Evolutionary conservation across 169 alveolate genomes (phyloP), one percentile per base, ranked within the genome.

Genomic region (Plasmodium gaboni): DNA sequence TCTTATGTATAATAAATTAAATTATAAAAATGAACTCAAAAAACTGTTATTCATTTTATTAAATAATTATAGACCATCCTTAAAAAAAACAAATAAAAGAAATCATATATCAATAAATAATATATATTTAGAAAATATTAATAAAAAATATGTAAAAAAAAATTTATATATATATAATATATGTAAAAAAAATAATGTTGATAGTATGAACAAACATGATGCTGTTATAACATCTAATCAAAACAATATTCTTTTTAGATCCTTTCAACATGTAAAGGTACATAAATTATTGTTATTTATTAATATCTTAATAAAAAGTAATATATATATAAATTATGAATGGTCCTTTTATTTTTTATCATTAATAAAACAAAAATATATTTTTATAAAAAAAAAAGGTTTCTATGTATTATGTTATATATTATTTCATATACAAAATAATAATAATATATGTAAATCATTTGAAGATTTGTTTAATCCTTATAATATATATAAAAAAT

Each of bases 261-360:
- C 12, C 26, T 80, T 67, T 48, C 63, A 80, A 6, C 9, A 42
- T 8, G 72, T 80, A 57, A 67, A 68, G 65, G 42, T 80, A 42
- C 32, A 70, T 17, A 48, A 68, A 65, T 50, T 80, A 13, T 60
- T 80, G 13, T 61, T 59, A 48, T 80, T 53, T 15, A 10, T 80
- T 1, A 80, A 65, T 13, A 26, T 80, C 13, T 48, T 80, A 26
- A 38, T 69, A 19, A 60, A 80, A 17, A 65, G 69, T 26, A 70
- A 80, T 51, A 67, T 80, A 17, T 71, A 80, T 26, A 42, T 80
- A n/a, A 71, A 80, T 42, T 61, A 68, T 4, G 13, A 17, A 12
- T 80, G 90, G 90, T 42, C 73, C 26, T n/a, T 67, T 22, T 80
- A 80, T 71, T 67, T 80, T 51, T 13, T 68, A 15, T 67, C 78